Evolutionary conservation across 441 rosid genomes (phyloP).

Genomic region (Euphorbia celastroides): DNA sequence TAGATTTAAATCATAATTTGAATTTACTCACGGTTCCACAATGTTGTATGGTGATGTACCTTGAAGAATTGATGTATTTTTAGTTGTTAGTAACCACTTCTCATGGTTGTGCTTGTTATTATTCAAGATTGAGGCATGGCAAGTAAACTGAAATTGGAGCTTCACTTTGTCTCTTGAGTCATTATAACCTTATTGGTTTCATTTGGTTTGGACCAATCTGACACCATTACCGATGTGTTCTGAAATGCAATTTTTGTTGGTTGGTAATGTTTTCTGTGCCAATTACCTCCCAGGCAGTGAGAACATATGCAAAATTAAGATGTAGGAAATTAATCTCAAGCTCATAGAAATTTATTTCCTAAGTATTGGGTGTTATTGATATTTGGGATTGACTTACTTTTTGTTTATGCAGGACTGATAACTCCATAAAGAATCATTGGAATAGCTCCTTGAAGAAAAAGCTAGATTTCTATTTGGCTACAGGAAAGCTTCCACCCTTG

Average conservation of each 20-base stretch:
- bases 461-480: slow-evolving; percentile 59
- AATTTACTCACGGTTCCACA: neutral
- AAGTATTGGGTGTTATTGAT: neutral
- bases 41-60: neutral
- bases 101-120: neutral
- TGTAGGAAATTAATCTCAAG: neutral
- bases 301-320: neutral
- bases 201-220: neutral
- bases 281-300: neutral
- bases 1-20: neutral
- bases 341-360: neutral
- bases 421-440: slow-evolving; percentile 97
- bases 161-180: neutral
- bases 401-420: slow-evolving; percentile 70
- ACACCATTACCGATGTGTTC: neutral
- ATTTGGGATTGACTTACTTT: neutral
- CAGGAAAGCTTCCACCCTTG: slow-evolving; percentile 70
- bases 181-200: neutral
- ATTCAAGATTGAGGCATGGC: neutral
- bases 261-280: neutral
- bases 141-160: neutral
- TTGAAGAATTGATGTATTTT: neutral
- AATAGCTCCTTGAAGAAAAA: slow-evolving; percentile 97
- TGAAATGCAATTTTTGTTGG: neutral
- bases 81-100: neutral